A percentile compares a stretch with the other conserved stretches of the same genome.
These are phyloP conservation scores for Umbelopsis vinacea DNA, from an alignment of 192 early-diverging fungal species.

Conservation along the genomic window DNA sequence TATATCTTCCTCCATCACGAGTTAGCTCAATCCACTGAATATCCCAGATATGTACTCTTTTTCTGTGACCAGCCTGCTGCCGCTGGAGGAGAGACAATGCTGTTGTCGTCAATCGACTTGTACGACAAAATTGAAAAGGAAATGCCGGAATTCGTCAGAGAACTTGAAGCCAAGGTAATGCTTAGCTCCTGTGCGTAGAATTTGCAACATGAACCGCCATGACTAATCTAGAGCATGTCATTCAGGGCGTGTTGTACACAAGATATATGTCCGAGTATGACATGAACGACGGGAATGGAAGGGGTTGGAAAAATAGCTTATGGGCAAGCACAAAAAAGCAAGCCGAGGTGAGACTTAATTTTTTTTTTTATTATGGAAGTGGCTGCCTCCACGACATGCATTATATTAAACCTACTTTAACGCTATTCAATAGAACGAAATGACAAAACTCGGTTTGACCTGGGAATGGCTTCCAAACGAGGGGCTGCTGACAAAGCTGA, in stretches of 20 bases:
- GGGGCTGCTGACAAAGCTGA: slow-evolving; percentile 1
- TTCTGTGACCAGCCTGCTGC: not conserved
- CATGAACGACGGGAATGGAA: slow-evolving; percentile 15
- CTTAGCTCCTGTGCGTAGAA: not conserved
- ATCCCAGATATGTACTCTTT: slow-evolving; percentile 5
- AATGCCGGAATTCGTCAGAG: slow-evolving; percentile 11
- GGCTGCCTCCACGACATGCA: no score
- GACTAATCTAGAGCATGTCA: slow-evolving; percentile 6
- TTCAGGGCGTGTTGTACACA: slow-evolving; percentile 7
- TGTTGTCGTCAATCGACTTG: slow-evolving; percentile 8
- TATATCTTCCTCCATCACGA: slow-evolving; percentile 16
- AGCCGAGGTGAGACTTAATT: not conserved
- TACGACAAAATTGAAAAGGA: slow-evolving; percentile 11
- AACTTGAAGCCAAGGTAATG: slow-evolving; percentile 13
- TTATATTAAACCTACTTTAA: no score
- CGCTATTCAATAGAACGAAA: not conserved
- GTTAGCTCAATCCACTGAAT: slow-evolving; percentile 5
- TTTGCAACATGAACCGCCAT: not conserved
- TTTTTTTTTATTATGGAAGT: not conserved
- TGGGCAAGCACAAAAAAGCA: slow-evolving; percentile 14
- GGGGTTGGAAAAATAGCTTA: slow-evolving; percentile 16
- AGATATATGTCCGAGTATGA: slow-evolving; percentile 20
- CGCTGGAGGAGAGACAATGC: slow-evolving; percentile 2
- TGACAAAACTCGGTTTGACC: slow-evolving; percentile 5
- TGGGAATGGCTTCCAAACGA: slow-evolving; percentile 20